Evolutionary conservation across 169 alveolate genomes (phyloP), one percentile per base, ranked within the genome.

Genomic region (Eimeria necatrix): DNA sequence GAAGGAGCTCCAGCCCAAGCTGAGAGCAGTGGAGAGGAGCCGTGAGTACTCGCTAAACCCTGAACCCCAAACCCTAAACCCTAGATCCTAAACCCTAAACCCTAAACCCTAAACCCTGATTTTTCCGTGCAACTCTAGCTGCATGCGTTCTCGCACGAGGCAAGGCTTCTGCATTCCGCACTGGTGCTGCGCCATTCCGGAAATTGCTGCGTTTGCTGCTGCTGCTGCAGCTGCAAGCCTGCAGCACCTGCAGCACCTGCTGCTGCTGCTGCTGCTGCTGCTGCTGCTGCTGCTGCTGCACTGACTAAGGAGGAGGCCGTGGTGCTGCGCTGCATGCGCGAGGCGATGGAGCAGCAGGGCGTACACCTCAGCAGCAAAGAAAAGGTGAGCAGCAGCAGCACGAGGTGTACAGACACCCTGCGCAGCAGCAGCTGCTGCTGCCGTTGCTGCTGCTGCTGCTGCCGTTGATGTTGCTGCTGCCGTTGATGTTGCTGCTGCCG

Each of bases 311-410:
- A 91, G 70, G 95, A 91, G 76, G 16, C 22, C 3, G 70, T 60
- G 41, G 95, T 74, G 12, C 56, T 74, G 22, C 51, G 68, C 6
- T 46, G 52, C 83, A 91, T 91, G 95, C 68, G 95, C 5, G 95
- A 78, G 64, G 80, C 95, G 53, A 71, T 91, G 91, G 78, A 74
- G 84, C 91, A 91, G 84, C 91, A 74, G 80, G 95, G 89, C 51
- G 90, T 71, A n/a, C 24, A 51, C 22, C 14, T 68, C 32, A 41
- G 74, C 51, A 41, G 24, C 20, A 41, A 90, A 16, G 78, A 24
- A 71, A 71, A 90, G 89, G 94, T 90, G 76, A 14, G 24, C 41
- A 14, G 76, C 76, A 9, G 64, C 14, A 56, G 64, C 64, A 8
- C 14, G 64, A 14, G 64, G 64, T 56, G 64, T 56, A 56, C 64